A percentile compares a stretch with the other conserved stretches of the same genome.
These are phyloP conservation scores for Sclerotinia subarctica DNA, from an alignment of 2,329 filamentous ascomycete species.

Conservation along the genomic window DNA sequence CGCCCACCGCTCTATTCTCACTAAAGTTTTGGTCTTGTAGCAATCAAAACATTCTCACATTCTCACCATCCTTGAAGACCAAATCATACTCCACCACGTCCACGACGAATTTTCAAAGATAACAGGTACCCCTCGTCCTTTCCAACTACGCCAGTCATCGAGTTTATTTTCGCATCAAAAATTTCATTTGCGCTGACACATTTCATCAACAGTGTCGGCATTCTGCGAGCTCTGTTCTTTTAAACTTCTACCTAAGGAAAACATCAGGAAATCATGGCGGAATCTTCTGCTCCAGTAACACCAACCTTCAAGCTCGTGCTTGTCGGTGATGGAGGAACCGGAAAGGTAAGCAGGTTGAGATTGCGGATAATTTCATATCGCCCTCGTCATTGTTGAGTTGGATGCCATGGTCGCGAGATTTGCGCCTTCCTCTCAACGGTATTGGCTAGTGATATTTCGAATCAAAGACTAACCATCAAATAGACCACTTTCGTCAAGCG, in stretches of 20 bases:
- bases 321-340: slow-evolving; percentile 98
- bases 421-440: slow-evolving; percentile 30
- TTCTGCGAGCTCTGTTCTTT: slow-evolving; percentile 32
- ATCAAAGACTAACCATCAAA: slow-evolving; percentile 29
- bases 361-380: not conserved
- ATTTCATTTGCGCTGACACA: slow-evolving; percentile 12
- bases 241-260: slow-evolving; percentile 27
- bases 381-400: slow-evolving; percentile 20
- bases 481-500: slow-evolving; percentile 99
- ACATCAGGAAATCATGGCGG: slow-evolving; percentile 58
- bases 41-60: slow-evolving; percentile 36
- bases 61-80: slow-evolving; percentile 24
- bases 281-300: slow-evolving; percentile 41
- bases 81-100: slow-evolving; percentile 38
- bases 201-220: slow-evolving; percentile 12
- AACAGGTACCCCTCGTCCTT: slow-evolving; percentile 31
- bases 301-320: slow-evolving; percentile 99
- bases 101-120: slow-evolving; percentile 32
- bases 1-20: slow-evolving; percentile 20
- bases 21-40: slow-evolving; percentile 25
- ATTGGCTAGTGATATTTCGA: slow-evolving; percentile 25
- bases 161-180: not conserved
- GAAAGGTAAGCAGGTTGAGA: slow-evolving; percentile 69
- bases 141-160: slow-evolving; percentile 4
- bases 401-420: slow-evolving; percentile 22